Evolutionary conservation across 1,284 basidiomycete genomes (phyloP).

Genomic region (Abortiporus biennis): DNA sequence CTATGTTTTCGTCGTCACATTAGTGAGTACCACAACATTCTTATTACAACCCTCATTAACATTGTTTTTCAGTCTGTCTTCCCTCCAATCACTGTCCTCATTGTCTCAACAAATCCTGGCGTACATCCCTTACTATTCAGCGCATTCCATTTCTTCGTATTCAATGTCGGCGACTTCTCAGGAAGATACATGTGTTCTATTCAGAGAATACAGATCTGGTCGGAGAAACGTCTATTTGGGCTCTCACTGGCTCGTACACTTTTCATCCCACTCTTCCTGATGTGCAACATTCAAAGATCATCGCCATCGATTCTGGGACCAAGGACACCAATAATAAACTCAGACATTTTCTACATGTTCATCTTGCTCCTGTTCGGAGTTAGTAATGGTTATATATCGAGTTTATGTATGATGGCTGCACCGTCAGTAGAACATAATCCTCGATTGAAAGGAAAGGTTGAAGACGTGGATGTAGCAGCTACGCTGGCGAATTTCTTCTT

Average conservation of each 20-base stretch:
- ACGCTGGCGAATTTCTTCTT: conserved; percentile 76
- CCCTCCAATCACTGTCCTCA: conserved; percentile 78
- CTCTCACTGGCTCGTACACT: conserved; percentile 66
- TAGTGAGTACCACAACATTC: conserved; percentile 47
- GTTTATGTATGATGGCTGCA: conserved; percentile 66
- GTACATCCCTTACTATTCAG: conserved; percentile 64
- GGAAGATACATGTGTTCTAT: conserved; percentile 74
- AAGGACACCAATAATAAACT: conserved; percentile 52
- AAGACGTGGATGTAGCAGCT: conserved; percentile 81
- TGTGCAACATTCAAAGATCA: conserved; percentile 71
- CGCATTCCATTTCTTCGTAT: conserved; percentile 68
- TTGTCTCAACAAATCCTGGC: conserved; percentile 54
- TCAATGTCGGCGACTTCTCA: conserved; percentile 70
- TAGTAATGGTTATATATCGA: conserved; percentile 73
- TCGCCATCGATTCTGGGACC: conserved; percentile 16
- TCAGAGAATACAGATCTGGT: conserved; percentile 62
- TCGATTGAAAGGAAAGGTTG: conserved; percentile 49
- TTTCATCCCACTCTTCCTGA: conserved; percentile 80
- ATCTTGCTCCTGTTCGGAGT: conserved; percentile 70
- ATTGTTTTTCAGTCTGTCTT: conserved; percentile 60
- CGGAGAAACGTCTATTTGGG: conserved; percentile 49
- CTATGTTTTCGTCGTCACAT: conserved; percentile 73
- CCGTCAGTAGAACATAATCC: conserved; percentile 71
- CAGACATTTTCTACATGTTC: conserved; percentile 70
- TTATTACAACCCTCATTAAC: neutral